Base-by-base conservation (phyloP, 805 yeast species). In the Komagataella phaffii region DNA sequence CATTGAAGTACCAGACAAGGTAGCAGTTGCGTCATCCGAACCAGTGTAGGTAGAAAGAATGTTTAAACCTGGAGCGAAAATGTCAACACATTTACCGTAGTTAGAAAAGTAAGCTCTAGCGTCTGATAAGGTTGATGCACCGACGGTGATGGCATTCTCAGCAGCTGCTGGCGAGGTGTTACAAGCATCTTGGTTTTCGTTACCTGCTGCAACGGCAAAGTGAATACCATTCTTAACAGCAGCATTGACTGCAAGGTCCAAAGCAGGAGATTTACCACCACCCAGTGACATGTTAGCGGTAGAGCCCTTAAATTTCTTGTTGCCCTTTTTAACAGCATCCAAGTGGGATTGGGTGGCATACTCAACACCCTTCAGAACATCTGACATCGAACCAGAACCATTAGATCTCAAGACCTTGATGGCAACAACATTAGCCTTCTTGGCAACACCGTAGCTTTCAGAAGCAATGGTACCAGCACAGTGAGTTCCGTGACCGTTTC, bases 191-290 rank as follows among this genome's bases (percentile, higher is more conserved):
- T 82, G 86, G 65, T 86, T 84, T 64, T 86, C 95, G 67, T 91
- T 90, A 71, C 97, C 98, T 30, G 97, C 96, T 50, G 98, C 97
- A 57, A 88, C 96, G 44, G 96, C 95, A 65, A 91, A 85, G 65
- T 88, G 93, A 54, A 91, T 70, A 60, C 96, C 97, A 36, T 90
- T 85, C 56, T 79, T 75, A 49, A 87, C 88, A 45, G 95, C 96
- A 47, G 96, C 96, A 59, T 87, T 81, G 48, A 87, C 95, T 52
- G 96, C 96, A 66, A 81, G 60, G 63, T 88, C 95, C 59, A 90
- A 77, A 7, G 96, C 81, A 50, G 88, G 85, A 3, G 96, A 86
- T 62, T 82, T 84, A 61, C 95, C 95, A 65, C 96, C 96, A 61
- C 96, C 96, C 54, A 90, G 74, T 14, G 96, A 89, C 91, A 89